Evolutionary conservation across 441 rosid species (phyloP), one percentile per base, ranked within the genome.

Genomic region (Kokia cookei): DNA sequence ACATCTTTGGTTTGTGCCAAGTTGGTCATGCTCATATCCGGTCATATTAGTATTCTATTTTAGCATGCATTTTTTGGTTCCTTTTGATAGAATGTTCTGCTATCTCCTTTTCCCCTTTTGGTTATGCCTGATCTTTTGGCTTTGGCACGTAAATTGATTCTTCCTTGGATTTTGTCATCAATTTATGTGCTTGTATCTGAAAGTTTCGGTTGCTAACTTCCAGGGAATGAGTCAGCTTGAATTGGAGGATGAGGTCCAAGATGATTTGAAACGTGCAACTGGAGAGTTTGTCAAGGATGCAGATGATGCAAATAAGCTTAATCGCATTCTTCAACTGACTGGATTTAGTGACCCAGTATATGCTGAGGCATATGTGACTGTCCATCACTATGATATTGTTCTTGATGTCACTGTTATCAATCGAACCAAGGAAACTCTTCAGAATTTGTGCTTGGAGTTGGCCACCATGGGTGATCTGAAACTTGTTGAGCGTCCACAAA

Each of bases 161-260:
- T 42, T 71, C 48, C 12, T 32, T 60, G 54, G 45, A 43, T 48
- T 22, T 54, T 45, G 10, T 43, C 45, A 61, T 62, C n/a, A 19
- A 26, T 27, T 48, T 45, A 22, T n/a, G 24, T 45, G 11, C 55
- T 48, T 26, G 26, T 27, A 29, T 47, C 15, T 73, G 58, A 67
- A 72, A 68, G 22, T 48, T 68, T 50, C 35, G 55, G 24, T 50
- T 53, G 72, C 68, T 55, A 48, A 73, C 53, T 51, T 73, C 26
- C 83, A 93, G 98, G 98, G 98, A 45, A 92, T 92, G 97, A 93
- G 98, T 81, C 92, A 87, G 87, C 91, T 93, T 71, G 98, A 93
- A 84, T 82, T 91, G 88, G 98, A 93, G 85, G 98, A 93, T 78
- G 93, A 92, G 79, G 94, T 94, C 75, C 97, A 94, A 81, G 98